Conservation (phyloP, 1,284 basidiomycete genomes). For the Rhodotorula sp. region DNA sequence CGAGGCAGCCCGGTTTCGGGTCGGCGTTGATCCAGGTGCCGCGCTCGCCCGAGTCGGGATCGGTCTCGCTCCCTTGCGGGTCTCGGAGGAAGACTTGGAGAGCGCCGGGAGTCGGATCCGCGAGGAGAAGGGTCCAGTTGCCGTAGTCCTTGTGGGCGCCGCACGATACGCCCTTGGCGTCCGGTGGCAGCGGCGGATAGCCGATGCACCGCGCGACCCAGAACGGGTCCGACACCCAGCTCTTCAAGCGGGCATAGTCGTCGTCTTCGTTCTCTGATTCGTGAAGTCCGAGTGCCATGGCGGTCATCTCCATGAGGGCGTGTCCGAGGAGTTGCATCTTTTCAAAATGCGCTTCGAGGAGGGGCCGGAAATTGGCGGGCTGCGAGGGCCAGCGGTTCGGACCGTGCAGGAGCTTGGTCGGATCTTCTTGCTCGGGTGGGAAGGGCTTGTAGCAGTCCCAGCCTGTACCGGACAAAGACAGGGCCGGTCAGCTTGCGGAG, state of each 20-base stretch:
- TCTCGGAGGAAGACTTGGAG: constrained; percentile 70
- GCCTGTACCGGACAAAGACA: neutral
- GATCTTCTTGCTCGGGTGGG: constrained; percentile 62
- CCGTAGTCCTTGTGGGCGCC: constrained; percentile 72
- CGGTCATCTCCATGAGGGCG: constrained; percentile 79
- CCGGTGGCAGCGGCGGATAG: constrained; percentile 75
- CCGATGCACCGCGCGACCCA: constrained; percentile 76
- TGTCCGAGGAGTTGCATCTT: constrained; percentile 77
- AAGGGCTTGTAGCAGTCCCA: constrained; percentile 9
- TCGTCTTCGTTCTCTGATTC: neutral
- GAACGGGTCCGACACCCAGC: constrained; percentile 72
- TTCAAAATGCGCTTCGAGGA: constrained; percentile 68
- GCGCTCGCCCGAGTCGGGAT: constrained; percentile 52
- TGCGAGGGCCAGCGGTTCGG: constrained; percentile 74
- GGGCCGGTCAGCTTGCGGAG: no score
- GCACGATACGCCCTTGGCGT: constrained; percentile 74
- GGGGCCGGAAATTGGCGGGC: constrained; percentile 56
- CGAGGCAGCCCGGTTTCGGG: constrained; percentile 70
- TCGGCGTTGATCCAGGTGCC: constrained; percentile 75
- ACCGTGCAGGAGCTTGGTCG: constrained; percentile 67
- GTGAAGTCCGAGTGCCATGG: constrained; percentile 69
- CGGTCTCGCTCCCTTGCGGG: constrained; percentile 44
- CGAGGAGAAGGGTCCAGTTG: constrained; percentile 71
- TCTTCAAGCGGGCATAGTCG: constrained; percentile 60
- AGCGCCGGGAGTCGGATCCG: constrained; percentile 72